These are phyloP conservation scores for Geotrichum bryndzae DNA, from an alignment of 1,139 yeast species.

Conservation along the genomic window DNA sequence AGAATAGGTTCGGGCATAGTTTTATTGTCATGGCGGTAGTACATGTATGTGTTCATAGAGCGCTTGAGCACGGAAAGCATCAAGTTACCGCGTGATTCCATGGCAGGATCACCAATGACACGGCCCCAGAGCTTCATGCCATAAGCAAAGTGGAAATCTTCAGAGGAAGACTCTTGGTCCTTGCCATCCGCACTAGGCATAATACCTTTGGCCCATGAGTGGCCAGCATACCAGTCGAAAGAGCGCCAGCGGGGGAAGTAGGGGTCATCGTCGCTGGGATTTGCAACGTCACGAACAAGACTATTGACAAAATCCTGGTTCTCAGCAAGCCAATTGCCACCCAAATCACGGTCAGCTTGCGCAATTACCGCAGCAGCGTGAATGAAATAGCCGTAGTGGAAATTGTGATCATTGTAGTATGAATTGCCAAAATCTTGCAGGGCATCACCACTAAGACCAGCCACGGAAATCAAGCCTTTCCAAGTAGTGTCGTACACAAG, in stretches of 20 bases:
- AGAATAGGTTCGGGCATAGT: slow-evolving; percentile 48
- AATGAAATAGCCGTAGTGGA: slow-evolving; percentile 66
- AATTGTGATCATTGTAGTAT: slow-evolving; percentile 68
- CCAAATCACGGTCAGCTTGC: slow-evolving; percentile 48
- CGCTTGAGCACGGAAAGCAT: slow-evolving; percentile 59
- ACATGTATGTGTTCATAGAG: slow-evolving; percentile 57
- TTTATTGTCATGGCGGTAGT: slow-evolving; percentile 48
- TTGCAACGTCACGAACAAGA: slow-evolving; percentile 64
- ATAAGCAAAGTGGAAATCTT: slow-evolving; percentile 62
- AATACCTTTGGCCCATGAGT: slow-evolving; percentile 75
- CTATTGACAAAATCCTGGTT: slow-evolving; percentile 56
- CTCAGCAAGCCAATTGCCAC: slow-evolving; percentile 58
- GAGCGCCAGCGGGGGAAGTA: slow-evolving; percentile 65
- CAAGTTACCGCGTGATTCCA: slow-evolving; percentile 63
- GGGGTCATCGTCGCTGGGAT: slow-evolving; percentile 46
- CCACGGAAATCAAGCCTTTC: slow-evolving; percentile 59
- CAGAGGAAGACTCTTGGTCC: slow-evolving; percentile 70
- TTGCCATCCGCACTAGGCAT: slow-evolving; percentile 63
- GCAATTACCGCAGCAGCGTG: slow-evolving; percentile 73
- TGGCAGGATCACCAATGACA: slow-evolving; percentile 52
- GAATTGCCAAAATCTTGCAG: slow-evolving; percentile 56
- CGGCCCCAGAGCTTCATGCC: slow-evolving; percentile 72
- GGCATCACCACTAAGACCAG: slow-evolving; percentile 43
- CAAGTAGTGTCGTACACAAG: slow-evolving; percentile 62
- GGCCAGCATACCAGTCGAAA: slow-evolving; percentile 75